Percentiles rank a stretch among this genome's conserved stretches.
These are phyloP conservation scores for Cladosporium sp. DNA, from an alignment of 2,329 filamentous ascomycete genomes.

Conservation along the genomic window DNA sequence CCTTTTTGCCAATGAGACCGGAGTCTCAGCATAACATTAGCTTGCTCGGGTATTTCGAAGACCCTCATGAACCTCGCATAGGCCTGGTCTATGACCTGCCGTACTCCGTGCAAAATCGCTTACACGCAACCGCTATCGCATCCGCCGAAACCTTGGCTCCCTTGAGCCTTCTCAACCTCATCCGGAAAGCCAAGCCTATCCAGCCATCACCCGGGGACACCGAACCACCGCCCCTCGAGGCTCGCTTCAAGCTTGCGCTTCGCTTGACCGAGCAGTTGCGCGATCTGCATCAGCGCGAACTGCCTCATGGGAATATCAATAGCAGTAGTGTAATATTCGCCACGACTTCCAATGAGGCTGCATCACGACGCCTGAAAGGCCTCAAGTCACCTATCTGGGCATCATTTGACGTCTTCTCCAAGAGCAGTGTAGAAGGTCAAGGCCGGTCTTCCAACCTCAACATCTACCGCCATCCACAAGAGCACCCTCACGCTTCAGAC, in stretches of 20 bases:
- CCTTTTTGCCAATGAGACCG: constrained; percentile 27
- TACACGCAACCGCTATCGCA: constrained; percentile 49
- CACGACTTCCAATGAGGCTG: constrained; percentile 37
- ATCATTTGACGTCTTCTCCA: constrained; percentile 68
- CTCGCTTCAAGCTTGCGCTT: constrained; percentile 67
- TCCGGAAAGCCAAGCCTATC: constrained; percentile 41
- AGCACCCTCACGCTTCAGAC: constrained; percentile 28
- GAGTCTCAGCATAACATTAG: constrained; percentile 43
- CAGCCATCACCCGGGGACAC: constrained; percentile 35
- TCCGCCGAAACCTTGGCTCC: constrained; percentile 26
- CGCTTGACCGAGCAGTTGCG: constrained; percentile 68
- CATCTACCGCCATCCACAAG: constrained; percentile 63
- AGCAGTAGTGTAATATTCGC: constrained; percentile 65
- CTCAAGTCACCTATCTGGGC: constrained; percentile 64
- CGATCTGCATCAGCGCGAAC: constrained; percentile 62
- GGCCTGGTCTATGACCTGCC: constrained; percentile 72
- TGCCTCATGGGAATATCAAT: constrained; percentile 64
- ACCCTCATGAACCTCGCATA: constrained; percentile 60
- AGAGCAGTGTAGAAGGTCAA: constrained; percentile 43
- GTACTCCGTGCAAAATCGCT: constrained; percentile 38
- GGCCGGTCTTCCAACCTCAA: constrained; percentile 41
- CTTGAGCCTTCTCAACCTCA: constrained; percentile 41
- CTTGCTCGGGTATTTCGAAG: constrained; percentile 66
- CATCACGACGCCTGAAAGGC: constrained; percentile 44
- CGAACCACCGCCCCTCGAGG: constrained; percentile 60